Evolutionary conservation across 192 early-diverging fungal species (phyloP).

Genomic region (Coemansia asiatica): DNA sequence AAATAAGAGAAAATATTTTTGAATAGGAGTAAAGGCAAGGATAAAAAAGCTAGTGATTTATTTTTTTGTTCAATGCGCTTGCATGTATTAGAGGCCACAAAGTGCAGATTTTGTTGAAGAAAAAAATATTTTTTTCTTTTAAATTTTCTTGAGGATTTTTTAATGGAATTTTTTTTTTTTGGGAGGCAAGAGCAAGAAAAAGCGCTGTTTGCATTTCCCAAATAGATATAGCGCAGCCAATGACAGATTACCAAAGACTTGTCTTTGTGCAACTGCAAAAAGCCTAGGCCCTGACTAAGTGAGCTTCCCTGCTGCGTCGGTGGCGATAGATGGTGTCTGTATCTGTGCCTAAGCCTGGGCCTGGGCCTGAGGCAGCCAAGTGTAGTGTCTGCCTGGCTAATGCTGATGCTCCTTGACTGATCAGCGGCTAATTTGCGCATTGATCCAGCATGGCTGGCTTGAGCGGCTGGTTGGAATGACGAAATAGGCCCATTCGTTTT

Average conservation of each 20-base stretch:
- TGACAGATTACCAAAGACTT: no score
- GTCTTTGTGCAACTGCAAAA: no score
- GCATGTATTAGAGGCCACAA: background rate
- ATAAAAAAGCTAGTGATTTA: background rate
- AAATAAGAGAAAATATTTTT: background rate
- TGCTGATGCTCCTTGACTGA: background rate
- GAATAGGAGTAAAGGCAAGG: background rate
- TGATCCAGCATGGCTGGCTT: background rate
- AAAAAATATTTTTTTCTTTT: background rate
- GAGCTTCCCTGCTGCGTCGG: no score
- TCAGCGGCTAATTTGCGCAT: background rate
- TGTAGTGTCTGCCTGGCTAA: no score
- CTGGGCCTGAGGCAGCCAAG: no score
- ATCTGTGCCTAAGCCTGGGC: no score
- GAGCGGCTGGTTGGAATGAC: background rate
- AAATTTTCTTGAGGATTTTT: background rate
- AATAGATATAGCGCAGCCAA: no score
- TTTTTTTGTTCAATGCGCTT: background rate
- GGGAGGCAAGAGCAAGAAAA: background rate
- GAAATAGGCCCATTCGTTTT: background rate
- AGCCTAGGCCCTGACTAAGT: no score
- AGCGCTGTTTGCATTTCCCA: background rate
- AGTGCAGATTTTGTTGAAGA: background rate
- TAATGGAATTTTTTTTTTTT: slow-evolving; percentile 1
- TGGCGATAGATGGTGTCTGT: no score